Evolutionary conservation across 345 rosid species (phyloP).

Genomic region (Geranium brycei): DNA sequence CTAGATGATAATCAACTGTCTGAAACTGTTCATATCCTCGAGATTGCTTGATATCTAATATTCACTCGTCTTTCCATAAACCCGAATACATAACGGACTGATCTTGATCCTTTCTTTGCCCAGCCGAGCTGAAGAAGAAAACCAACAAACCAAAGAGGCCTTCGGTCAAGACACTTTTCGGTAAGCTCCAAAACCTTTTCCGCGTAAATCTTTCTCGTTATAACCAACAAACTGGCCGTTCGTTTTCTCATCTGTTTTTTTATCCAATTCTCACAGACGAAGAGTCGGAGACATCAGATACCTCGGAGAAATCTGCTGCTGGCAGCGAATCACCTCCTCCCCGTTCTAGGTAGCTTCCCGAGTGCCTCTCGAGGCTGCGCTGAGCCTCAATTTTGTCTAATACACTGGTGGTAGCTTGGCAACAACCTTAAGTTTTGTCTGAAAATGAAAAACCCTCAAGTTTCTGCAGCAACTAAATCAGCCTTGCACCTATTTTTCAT

Average conservation of each 20-base stretch:
- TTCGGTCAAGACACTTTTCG: constrained; percentile 66
- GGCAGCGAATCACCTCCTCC: constrained; percentile 10
- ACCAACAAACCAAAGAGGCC: constrained; percentile 51
- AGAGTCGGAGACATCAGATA: constrained; percentile 41
- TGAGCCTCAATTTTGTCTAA: too few relatives aligned
- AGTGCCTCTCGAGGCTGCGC: constrained; percentile 20
- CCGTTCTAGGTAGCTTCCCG: constrained; percentile 31
- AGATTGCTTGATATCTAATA: neutral
- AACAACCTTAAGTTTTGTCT: too few relatives aligned
- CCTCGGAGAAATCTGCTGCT: constrained; percentile 13
- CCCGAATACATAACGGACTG: neutral
- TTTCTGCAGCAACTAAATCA: too few relatives aligned
- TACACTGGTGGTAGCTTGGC: too few relatives aligned
- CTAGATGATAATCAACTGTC: too few relatives aligned
- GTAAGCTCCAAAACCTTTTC: constrained; percentile 17
- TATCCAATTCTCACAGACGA: constrained; percentile 24
- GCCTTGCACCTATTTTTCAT: too few relatives aligned
- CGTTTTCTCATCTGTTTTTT: neutral
- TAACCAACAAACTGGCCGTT: neutral
- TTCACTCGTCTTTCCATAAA: neutral
- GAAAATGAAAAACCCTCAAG: too few relatives aligned
- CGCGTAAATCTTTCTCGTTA: too few relatives aligned
- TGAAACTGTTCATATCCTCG: too few relatives aligned
- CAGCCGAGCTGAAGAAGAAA: constrained; percentile 73
- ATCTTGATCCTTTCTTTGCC: constrained; percentile 7